Evolutionary conservation across 2,329 filamentous ascomycete species (phyloP), one percentile per base, ranked within the genome.

Genomic region (Claviceps purpurea): DNA sequence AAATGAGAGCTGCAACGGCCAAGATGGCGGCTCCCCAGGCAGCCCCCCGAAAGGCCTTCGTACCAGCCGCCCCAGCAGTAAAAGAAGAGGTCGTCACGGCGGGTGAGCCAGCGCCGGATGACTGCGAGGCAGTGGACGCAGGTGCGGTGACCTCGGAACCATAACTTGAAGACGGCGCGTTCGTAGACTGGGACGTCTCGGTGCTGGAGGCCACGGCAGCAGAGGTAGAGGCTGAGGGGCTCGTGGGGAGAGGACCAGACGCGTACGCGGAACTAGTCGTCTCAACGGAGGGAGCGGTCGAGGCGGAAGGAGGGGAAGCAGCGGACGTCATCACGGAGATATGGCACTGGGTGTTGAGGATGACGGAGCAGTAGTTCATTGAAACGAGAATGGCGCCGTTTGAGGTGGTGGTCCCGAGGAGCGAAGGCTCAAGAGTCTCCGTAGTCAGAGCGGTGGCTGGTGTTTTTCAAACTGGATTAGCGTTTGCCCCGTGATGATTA

Each of bases 291-390:
- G 37, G 52, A 39, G 56, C 57, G 50, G 48, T 52, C 30, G 60
- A 57, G 14, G 60, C 56, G 42, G 58, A 56, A 41, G 40, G 55
- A 47, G 49, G 57, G 57, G 24, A 55, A 52, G 52, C 50, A 54
- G 44, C 58, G 54, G 47, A 58, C 30, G 59, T 65, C 26, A 64
- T 64, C 49, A 63, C 57, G 47, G 61, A 58, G 47, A 62, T 54
- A 37, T 60, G 55, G 58, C 68, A 70, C 50, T 61, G 56, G 37
- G 67, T 69, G 52, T 60, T 61, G 30, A 65, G 60, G 30, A 67
- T 56, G 49, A 69, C 54, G 55, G 61, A 63, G 61, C 68, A 70
- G 51, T 66, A 56, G 58, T 67, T 68, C 57, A 68, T 61, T 30
- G 65, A 62, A 56, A 65, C 65, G 44, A 69, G 55, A 34, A 65